Evolutionary conservation across 768 basidiomycete genomes (phyloP).

Genomic region (Calocera cornea): DNA sequence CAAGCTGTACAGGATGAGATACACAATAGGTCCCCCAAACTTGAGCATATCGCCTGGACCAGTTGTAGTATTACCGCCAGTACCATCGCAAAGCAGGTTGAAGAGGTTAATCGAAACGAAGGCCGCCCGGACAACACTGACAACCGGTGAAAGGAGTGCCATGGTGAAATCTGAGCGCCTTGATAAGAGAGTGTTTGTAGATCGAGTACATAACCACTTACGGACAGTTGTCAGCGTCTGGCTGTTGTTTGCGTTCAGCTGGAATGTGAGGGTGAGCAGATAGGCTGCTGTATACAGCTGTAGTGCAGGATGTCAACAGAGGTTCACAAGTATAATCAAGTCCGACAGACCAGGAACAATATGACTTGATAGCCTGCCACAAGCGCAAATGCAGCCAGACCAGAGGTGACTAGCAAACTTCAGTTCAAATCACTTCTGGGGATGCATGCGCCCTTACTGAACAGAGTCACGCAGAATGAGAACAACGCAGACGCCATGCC

Average conservation of each 20-base stretch:
- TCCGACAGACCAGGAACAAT: constrained; percentile 47
- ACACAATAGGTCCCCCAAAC: constrained; percentile 63
- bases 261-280: constrained; percentile 60
- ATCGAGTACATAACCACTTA: constrained; percentile 18
- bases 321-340: neutral
- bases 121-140: constrained; percentile 35
- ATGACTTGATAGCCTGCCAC: constrained; percentile 62
- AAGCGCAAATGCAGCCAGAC: constrained; percentile 58
- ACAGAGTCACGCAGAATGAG: constrained; percentile 49
- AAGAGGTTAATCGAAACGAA: constrained; percentile 71
- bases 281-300: constrained; percentile 56
- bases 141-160: constrained; percentile 23
- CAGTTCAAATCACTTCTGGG: neutral
- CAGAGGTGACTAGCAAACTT: constrained; percentile 32
- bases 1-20: constrained; percentile 48
- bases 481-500: constrained; percentile 56
- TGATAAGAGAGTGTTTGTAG: neutral
- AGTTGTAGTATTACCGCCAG: constrained; percentile 33
- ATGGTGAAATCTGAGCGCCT: constrained; percentile 42
- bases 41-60: constrained; percentile 40
- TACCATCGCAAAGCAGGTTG: constrained; percentile 49
- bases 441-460: constrained; percentile 19
- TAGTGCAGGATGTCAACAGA: neutral
- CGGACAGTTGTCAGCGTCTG: constrained; percentile 47
- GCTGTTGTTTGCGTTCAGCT: constrained; percentile 41